Base-by-base conservation (phyloP, 495 filamentous ascomycete genomes). In the Cercophora samala region DNA sequence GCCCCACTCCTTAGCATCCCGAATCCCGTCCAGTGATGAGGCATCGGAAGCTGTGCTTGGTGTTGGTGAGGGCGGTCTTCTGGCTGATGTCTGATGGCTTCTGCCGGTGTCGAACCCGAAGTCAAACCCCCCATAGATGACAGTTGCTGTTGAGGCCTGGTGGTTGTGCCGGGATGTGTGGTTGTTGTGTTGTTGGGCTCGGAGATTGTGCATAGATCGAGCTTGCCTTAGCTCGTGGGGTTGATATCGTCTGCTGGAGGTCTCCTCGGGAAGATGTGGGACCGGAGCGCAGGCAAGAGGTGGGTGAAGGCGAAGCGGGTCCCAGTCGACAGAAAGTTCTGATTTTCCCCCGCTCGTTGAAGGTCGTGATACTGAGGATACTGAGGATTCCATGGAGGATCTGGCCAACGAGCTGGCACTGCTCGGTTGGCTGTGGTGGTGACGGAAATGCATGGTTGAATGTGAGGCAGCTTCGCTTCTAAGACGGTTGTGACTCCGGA, bases 81-180 rank as follows among this genome's bases (percentile, higher is more conserved):
- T 62, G 26, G 66, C 46, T 5, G 24, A 26, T 13, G 25, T n/a
- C 32, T 37, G 6, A n/a, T 42, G 51, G 25, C 21, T 60, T 52
- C 24, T 58, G 52, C 26, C 19, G 6, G 37, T 19, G 56, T 64
- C 60, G 60, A 78, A 77, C 60, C 76, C 75, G 53, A 78, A 78
- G 69, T 78, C 76, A 64, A 78, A 78, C 9, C 76, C 76, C 52
- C 68, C 73, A 58, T 78, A 74, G 68, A 78, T 78, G 22, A 77
- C 68, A 21, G 68, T 69, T 13, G 60, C 21, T 23, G 68, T 64
- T 58, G 67, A 42, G 11, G 53, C 54, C 22, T 61, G 69, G 53
- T 66, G 60, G 17, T 61, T 55, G 59, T 51, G 65, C 32, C 53
- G 51, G 22, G 53, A 56, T 21, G 53, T 19, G 25, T 51, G 59